Evolutionary conservation across 1,284 basidiomycete genomes (phyloP).

Genomic region (Ceraceosorus guamensis): DNA sequence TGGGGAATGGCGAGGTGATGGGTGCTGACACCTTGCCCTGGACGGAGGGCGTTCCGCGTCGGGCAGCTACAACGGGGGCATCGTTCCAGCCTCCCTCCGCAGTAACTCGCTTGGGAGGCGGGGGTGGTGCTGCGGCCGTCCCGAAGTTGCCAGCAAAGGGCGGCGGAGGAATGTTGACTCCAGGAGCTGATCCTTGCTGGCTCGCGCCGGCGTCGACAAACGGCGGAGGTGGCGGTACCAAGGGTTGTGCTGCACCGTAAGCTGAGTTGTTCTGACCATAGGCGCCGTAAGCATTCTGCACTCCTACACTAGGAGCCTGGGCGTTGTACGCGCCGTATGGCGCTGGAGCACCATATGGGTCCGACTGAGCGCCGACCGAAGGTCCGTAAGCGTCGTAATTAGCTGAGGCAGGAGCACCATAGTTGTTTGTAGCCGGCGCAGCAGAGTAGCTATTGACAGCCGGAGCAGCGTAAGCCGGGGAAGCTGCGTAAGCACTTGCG

Average conservation of each 20-base stretch:
- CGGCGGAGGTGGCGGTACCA: too few relatives aligned
- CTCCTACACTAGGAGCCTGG: too few relatives aligned
- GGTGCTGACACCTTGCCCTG: slow-evolving; percentile 30
- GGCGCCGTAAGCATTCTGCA: too few relatives aligned
- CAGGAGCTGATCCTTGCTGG: too few relatives aligned
- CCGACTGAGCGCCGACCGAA: not conserved
- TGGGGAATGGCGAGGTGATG: slow-evolving; percentile 85
- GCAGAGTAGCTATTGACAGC: slow-evolving; percentile 6
- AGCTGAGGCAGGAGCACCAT: slow-evolving; percentile 2
- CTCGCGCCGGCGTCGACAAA: too few relatives aligned
- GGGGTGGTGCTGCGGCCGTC: slow-evolving; percentile 45
- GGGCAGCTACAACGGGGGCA: slow-evolving; percentile 55
- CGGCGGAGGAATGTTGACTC: too few relatives aligned
- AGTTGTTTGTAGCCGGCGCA: slow-evolving; percentile 16
- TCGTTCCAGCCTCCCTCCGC: slow-evolving; percentile 86
- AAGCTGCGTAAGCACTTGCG: slow-evolving; percentile 3
- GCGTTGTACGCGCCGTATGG: not conserved
- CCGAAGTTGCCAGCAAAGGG: too few relatives aligned
- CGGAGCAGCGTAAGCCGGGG: slow-evolving; percentile 3
- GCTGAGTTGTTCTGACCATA: too few relatives aligned
- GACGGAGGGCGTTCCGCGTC: slow-evolving; percentile 38
- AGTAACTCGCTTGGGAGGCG: slow-evolving; percentile 53
- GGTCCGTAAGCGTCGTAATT: too few relatives aligned
- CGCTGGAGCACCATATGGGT: slow-evolving; percentile 1
- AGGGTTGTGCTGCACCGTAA: too few relatives aligned